Evolutionary conservation across 2,329 filamentous ascomycete genomes (phyloP).

Genomic region (Pseudonectria foliicola): DNA sequence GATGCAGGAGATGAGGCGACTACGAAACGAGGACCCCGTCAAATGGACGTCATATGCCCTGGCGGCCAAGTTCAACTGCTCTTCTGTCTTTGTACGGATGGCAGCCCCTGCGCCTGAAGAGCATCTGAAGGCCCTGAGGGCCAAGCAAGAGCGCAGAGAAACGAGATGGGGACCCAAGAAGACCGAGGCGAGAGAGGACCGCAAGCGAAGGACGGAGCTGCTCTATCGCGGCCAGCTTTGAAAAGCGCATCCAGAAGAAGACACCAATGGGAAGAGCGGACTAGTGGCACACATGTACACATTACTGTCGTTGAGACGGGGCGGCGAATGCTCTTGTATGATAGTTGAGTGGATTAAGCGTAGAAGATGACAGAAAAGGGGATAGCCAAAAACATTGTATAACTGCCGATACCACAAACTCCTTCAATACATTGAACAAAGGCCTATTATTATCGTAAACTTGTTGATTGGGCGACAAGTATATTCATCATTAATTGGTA

Average conservation of each 20-base stretch:
- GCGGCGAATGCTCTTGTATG: conserved; percentile 13
- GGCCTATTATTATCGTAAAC: conserved; percentile 10
- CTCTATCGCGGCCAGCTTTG: conserved; percentile 46
- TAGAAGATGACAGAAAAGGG: conserved; percentile 5
- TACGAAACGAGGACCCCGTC: conserved; percentile 46
- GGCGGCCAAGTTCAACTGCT: conserved; percentile 49
- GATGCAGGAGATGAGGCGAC: conserved; percentile 52
- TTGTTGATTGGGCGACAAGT: neutral
- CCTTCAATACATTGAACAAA: conserved; percentile 11
- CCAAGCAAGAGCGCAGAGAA: conserved; percentile 41
- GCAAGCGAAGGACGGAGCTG: conserved; percentile 45
- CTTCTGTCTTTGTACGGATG: conserved; percentile 50
- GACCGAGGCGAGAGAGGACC: conserved; percentile 47
- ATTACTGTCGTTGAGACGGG: conserved; percentile 5
- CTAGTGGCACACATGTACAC: conserved; percentile 12
- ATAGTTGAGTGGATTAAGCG: conserved; percentile 13
- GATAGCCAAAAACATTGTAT: conserved; percentile 13
- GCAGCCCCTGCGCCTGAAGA: conserved; percentile 42
- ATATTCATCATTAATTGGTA: conserved; percentile 1
- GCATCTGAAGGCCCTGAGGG: conserved; percentile 40
- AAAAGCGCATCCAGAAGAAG: too few species aligned
- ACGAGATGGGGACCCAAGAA: conserved; percentile 52
- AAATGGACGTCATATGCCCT: conserved; percentile 48
- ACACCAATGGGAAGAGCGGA: neutral
- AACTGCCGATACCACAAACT: conserved; percentile 18